Evolutionary conservation across 2,329 filamentous ascomycete genomes (phyloP), one percentile per base, ranked within the genome.

Genomic region (Gaeumannomyces sp.): DNA sequence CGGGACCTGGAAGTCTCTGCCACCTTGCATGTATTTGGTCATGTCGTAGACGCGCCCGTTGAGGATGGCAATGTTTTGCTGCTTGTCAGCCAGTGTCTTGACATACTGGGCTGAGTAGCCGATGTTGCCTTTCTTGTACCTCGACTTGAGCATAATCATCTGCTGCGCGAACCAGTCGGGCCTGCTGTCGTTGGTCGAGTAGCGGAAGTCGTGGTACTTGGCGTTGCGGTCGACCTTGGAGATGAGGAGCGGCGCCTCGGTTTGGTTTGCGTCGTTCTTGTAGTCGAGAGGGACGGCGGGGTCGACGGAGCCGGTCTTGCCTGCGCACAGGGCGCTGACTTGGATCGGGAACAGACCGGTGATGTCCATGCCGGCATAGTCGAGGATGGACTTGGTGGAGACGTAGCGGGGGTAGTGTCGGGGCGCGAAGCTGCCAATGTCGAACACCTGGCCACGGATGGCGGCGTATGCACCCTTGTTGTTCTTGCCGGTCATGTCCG

Each of bases 91-190:
- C 22, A 97, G 81, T 0, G 84, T 92, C 69, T 84, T 82, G 64
- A 99, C 83, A 71, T 95, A 96, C 67, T 90, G 72, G 0, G 89
- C 78, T 13, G 91, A 92, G 76, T 93, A 99, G 31, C 93, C 95
- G 62, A 99, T 81, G 68, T 87, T 89, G 61, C 95, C 95, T 76
- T 96, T 96, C 77, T 90, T 89, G 81, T 90, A 98, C 69, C 88
- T 89, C 38, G 85, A 77, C 70, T 89, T 90, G 64, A 99, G 79
- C 74, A 88, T 86, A 38, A 88, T 82, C 84, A 97, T 92, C 75
- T 93, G 88, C 78, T 99, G 92, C 65, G 84, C 89, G 78, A 94
- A 98, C 95, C 95, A 99, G 73, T 97, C 92, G 2, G 89, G 87
- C 14, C 93, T 89, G 62, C 85, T 89, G 73, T 97, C 91, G 69